Conservation (phyloP, 2,329 filamentous ascomycete genomes). For the Monosporascus sp. region DNA sequence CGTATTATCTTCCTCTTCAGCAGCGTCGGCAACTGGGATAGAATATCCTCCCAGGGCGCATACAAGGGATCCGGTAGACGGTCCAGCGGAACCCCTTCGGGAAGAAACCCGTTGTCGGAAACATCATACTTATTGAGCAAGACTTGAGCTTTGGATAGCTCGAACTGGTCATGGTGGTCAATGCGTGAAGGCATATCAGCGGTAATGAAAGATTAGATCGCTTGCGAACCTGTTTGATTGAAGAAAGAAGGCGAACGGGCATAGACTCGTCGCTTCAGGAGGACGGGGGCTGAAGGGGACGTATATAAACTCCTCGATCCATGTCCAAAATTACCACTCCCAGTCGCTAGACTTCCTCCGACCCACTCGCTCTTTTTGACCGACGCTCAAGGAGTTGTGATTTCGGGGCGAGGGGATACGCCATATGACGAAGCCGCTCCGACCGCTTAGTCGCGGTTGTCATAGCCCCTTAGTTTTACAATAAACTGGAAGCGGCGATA, state of each 20-base stretch:
- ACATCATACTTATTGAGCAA: conserved; percentile 46
- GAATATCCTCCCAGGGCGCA: conserved; percentile 58
- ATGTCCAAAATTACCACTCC: too few species aligned
- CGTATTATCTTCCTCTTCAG: conserved; percentile 56
- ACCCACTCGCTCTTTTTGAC: too few species aligned
- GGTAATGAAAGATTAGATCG: too few species aligned
- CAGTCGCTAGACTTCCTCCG: too few species aligned
- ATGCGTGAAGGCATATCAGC: neutral
- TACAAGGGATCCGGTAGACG: conserved; percentile 58
- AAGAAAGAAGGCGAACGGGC: too few species aligned
- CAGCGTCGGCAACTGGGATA: conserved; percentile 56
- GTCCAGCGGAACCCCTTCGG: conserved; percentile 52
- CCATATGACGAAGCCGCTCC: neutral
- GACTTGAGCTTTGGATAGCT: neutral
- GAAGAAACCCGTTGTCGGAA: conserved; percentile 56
- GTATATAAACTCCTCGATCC: too few species aligned
- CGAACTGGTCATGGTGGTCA: neutral
- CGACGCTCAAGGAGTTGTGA: too few species aligned
- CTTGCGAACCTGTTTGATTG: too few species aligned
- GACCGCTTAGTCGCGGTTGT: neutral
- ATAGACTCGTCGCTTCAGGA: too few species aligned
- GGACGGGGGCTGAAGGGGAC: too few species aligned
- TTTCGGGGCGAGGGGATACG: too few species aligned
- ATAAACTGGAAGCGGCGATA: too few species aligned
- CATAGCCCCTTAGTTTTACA: neutral